Evolutionary conservation across 768 basidiomycete genomes (phyloP).

Genomic region (Hygrocybe punicea): DNA sequence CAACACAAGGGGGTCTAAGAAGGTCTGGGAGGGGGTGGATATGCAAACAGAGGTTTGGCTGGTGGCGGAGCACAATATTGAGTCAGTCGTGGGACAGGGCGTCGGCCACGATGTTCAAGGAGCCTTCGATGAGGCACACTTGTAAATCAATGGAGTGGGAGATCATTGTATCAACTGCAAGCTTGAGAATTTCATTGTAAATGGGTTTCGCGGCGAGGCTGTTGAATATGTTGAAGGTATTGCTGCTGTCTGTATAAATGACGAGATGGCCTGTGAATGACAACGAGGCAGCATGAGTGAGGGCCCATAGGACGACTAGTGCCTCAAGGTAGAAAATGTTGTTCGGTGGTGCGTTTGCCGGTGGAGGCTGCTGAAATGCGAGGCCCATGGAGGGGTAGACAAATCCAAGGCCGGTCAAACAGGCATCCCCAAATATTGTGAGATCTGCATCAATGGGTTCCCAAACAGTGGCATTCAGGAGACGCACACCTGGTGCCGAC

Average conservation of each 20-base stretch:
- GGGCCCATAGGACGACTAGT: slow-evolving; percentile 13
- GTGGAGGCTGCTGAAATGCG: slow-evolving; percentile 12
- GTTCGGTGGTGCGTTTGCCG: neutral
- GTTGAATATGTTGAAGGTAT: slow-evolving; percentile 26
- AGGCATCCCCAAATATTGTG: slow-evolving; percentile 23
- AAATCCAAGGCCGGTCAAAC: too few species aligned
- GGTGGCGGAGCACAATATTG: neutral
- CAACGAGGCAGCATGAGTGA: slow-evolving; percentile 12
- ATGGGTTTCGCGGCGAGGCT: too few species aligned
- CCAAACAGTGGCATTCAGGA: slow-evolving; percentile 21
- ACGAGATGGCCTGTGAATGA: too few species aligned
- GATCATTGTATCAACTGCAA: slow-evolving; percentile 14
- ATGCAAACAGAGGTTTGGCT: neutral
- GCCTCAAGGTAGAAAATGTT: too few species aligned
- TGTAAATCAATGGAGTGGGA: slow-evolving; percentile 6
- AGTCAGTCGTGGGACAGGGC: slow-evolving; percentile 8
- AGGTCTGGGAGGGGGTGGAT: slow-evolving; percentile 17
- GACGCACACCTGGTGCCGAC: too few species aligned
- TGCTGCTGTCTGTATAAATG: slow-evolving; percentile 24
- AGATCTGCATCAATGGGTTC: slow-evolving; percentile 8
- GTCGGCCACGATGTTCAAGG: slow-evolving; percentile 17
- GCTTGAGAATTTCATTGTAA: slow-evolving; percentile 13
- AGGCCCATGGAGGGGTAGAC: slow-evolving; percentile 13
- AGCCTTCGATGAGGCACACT: slow-evolving; percentile 14
- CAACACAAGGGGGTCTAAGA: too few species aligned